phyloP scores from a whole-genome alignment of 306 rosid species.

The barrel medic (Medicago truncatula) region DNA sequence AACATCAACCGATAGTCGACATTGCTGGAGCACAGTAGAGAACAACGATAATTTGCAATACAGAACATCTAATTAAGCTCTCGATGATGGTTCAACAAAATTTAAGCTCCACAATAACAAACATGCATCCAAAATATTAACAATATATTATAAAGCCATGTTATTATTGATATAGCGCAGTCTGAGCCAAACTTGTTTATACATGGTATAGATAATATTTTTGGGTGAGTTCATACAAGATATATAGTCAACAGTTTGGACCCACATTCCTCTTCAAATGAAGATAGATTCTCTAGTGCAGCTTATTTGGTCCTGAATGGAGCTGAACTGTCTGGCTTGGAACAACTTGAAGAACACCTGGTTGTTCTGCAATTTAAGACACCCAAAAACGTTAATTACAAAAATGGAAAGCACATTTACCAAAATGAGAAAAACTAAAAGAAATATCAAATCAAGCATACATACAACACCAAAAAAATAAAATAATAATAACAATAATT shows the following conservation, averaged over 20 bases:
- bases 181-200: slow-evolving; percentile 22
- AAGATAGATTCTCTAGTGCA: slow-evolving; percentile 36
- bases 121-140: slow-evolving; percentile 15
- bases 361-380: slow-evolving; percentile 66
- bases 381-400: background rate
- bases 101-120: background rate
- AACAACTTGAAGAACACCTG: slow-evolving; percentile 95
- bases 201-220: background rate
- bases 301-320: slow-evolving; percentile 61
- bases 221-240: slow-evolving; percentile 31
- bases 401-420: slow-evolving; percentile 5
- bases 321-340: slow-evolving; percentile 68
- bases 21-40: too few species aligned
- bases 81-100: background rate
- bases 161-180: slow-evolving; percentile 28
- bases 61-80: background rate
- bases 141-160: slow-evolving; percentile 8
- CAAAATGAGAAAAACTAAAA: slow-evolving; percentile 5
- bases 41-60: background rate
- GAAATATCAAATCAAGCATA: slow-evolving; percentile 12
- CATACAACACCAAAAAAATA: too few species aligned
- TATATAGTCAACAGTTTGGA: slow-evolving; percentile 14
- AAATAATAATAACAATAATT: too few species aligned
- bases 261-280: background rate
- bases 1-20: too few species aligned